phyloP scores from a whole-genome alignment of 2,329 filamentous ascomycete species.

The Pestalotiopsis fici region DNA sequence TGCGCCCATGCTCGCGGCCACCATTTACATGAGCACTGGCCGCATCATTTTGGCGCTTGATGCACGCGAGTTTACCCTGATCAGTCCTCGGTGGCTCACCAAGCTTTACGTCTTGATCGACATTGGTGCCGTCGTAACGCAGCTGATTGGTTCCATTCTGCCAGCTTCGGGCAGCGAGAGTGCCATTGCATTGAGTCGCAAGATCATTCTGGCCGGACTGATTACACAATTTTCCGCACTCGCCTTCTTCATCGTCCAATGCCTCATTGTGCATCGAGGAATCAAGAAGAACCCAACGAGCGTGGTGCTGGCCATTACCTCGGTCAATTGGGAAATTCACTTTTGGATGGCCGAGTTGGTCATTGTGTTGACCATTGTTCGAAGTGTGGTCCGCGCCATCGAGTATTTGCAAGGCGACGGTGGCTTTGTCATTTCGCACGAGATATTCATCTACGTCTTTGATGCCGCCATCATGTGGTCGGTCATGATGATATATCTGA shows the following conservation, averaged over 20 bases:
- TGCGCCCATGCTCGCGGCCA: conserved; percentile 29
- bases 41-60: conserved; percentile 28
- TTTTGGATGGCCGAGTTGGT: conserved; percentile 32
- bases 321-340: conserved; percentile 14
- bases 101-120: conserved; percentile 49
- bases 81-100: conserved; percentile 35
- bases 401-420: conserved; percentile 46
- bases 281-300: conserved; percentile 12
- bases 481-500: conserved; percentile 39
- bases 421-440: conserved; percentile 41
- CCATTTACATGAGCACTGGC: conserved; percentile 39
- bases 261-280: conserved; percentile 40
- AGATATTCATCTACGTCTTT: conserved; percentile 44
- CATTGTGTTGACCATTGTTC: conserved; percentile 41
- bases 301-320: neutral
- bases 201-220: conserved; percentile 50
- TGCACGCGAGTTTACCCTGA: conserved; percentile 9
- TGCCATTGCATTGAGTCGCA: conserved; percentile 33
- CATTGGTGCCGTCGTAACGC: conserved; percentile 42
- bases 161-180: conserved; percentile 26
- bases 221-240: conserved; percentile 52
- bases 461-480: conserved; percentile 41
- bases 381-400: conserved; percentile 46
- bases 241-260: conserved; percentile 46
- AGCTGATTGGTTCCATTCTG: conserved; percentile 36